Base-by-base conservation (phyloP, 2,329 filamentous ascomycete species). In the Fusarium palustre region DNA sequence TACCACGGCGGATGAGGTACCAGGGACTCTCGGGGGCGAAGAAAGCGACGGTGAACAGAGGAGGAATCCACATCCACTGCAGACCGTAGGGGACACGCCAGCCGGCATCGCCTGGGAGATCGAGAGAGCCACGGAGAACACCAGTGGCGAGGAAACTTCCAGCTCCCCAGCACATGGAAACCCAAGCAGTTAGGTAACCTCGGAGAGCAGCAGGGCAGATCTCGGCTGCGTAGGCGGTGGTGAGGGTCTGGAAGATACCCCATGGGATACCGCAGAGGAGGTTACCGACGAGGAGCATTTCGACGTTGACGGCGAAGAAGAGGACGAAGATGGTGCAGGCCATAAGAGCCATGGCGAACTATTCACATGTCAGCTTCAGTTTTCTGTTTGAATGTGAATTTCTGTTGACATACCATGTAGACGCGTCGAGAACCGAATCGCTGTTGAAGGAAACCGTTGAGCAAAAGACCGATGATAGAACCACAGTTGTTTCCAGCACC, bases 11-110 rank as follows among this genome's bases (percentile, higher is more conserved):
- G n/a, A 85, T 78, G 5, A 83, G 79, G 77, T 81, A 85, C 82
- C 83, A 85, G 0, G 83, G 83, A 7, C 79, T 82, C 68, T 85
- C 84, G 3, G 84, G 83, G 0, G 82, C 81, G n/a, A 84, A 77
- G 49, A 77, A 73, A 24, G 81, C 78, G 25, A 77, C 79, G 3
- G 82, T 57, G 13, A 83, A 68, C 18, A 85, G 75, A 1, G 82
- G 81, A 6, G 82, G 71, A 1, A 82, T 80, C 79, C 81, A 85
- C 16, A 81, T 68, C 84, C 84, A 86, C 72, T 85, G 83, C 3
- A 85, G 63, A 5, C 78, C 83, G 50, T 82, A 86, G 2, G 83
- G 83, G 5, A 85, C 82, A 11, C 79, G 78, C 72, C 81, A 85
- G 0, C 79, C 79, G 77, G 82, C 83, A 31, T 85, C 66, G 13